A percentile compares a stretch with the other conserved stretches of the same genome.
phyloP scores from a whole-genome alignment of 2,329 filamentous ascomycete species.

The Aureobasidium sp. region DNA sequence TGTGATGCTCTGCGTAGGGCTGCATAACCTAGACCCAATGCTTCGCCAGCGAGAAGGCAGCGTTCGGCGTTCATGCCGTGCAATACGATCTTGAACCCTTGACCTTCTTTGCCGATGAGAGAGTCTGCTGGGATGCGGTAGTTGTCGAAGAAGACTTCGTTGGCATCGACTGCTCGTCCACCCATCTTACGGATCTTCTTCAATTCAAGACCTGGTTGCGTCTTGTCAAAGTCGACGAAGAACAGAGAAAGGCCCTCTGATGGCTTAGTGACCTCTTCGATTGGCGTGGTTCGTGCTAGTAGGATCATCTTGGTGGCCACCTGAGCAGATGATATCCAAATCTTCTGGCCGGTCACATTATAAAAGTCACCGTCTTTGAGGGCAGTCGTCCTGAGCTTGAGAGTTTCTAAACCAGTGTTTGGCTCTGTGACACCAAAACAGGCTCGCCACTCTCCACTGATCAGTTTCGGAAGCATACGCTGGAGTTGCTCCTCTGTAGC shows the following conservation, averaged over 20 bases:
- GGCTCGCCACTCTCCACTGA: conserved; percentile 74
- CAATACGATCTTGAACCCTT: conserved; percentile 78
- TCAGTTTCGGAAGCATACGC: conserved; percentile 73
- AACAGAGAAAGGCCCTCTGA: conserved; percentile 84
- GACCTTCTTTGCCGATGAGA: conserved; percentile 75
- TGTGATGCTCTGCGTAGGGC: conserved; percentile 57
- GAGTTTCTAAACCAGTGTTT: conserved; percentile 81
- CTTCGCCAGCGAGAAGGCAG: conserved; percentile 70
- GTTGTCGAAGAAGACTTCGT: conserved; percentile 89
- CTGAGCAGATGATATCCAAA: conserved; percentile 87
- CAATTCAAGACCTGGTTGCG: conserved; percentile 68
- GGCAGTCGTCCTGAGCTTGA: conserved; percentile 74
- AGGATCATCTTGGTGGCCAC: conserved; percentile 87
- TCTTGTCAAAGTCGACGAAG: conserved; percentile 78
- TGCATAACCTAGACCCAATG: conserved; percentile 50
- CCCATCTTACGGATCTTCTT: conserved; percentile 88
- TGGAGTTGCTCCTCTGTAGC: conserved; percentile 71
- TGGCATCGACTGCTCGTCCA: conserved; percentile 82
- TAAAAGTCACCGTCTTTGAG: conserved; percentile 68
- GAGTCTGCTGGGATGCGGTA: conserved; percentile 71
- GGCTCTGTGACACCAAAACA: conserved; percentile 92
- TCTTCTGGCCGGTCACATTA: conserved; percentile 80
- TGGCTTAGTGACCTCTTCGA: conserved; percentile 72
- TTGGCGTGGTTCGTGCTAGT: conserved; percentile 76
- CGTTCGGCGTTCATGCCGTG: conserved; percentile 86